Percentiles rank a stretch among this genome's conserved stretches.
phyloP scores from a whole-genome alignment of 257 asterid species.

The Leonotis leonurus region DNA sequence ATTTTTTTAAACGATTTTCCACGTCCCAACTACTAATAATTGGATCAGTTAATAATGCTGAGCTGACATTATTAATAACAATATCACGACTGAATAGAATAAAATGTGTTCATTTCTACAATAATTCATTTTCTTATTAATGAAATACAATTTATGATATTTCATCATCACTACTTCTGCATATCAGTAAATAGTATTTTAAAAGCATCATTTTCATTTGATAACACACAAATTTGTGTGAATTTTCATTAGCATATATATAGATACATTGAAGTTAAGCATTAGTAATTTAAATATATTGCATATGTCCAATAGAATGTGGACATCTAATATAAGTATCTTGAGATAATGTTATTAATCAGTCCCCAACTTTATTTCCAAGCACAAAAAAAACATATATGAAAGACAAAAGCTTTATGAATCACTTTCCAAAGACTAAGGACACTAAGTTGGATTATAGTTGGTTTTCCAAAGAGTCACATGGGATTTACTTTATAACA shows the following conservation, averaged over 20 bases:
- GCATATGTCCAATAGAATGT: slow-evolving; percentile 11
- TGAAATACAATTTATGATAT: too few relatives aligned
- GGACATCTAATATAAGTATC: background rate
- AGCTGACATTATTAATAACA: background rate
- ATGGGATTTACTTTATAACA: too few relatives aligned
- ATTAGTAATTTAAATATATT: background rate
- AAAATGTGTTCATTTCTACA: too few relatives aligned
- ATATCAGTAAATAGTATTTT: too few relatives aligned
- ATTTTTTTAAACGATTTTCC: background rate
- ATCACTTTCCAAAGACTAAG: background rate
- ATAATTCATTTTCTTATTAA: too few relatives aligned
- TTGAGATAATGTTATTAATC: background rate
- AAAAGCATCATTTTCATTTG: too few relatives aligned
- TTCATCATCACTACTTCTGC: too few relatives aligned
- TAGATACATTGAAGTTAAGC: too few relatives aligned
- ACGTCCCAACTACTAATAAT: slow-evolving; percentile 2
- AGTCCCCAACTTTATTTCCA: background rate
- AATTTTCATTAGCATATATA: too few relatives aligned
- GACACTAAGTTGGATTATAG: background rate
- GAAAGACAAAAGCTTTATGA: background rate
- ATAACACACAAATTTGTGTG: too few relatives aligned
- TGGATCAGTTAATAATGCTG: background rate
- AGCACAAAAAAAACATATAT: background rate
- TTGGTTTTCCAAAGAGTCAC: background rate
- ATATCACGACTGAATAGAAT: too few relatives aligned